Percentiles rank a stretch among this genome's conserved stretches.
phyloP scores from a whole-genome alignment of 805 yeast genomes.

The Ogataea paraovalis region DNA sequence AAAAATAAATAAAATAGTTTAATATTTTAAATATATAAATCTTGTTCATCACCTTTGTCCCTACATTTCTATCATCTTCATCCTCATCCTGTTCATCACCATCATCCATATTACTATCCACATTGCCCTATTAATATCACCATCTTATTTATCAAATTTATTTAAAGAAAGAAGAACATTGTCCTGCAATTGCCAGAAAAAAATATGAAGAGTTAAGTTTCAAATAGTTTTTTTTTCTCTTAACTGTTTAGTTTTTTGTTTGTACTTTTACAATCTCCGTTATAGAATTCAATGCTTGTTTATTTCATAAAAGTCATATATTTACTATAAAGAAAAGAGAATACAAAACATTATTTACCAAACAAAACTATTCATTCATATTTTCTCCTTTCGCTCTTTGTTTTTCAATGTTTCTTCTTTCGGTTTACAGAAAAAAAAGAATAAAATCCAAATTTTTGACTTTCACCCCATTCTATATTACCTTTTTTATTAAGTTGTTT shows the following conservation, averaged over 20 bases:
- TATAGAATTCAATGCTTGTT: constrained; percentile 1
- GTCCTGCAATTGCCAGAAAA: neutral
- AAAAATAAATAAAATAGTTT: constrained; percentile 39
- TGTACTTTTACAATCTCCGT: neutral
- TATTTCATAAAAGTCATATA: constrained; percentile 1
- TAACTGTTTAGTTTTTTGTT: neutral
- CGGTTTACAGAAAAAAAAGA: neutral
- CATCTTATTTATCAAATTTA: neutral
- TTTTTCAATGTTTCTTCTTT: neutral
- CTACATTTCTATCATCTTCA: neutral
- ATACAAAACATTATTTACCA: neutral
- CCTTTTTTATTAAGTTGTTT: neutral
- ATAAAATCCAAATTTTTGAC: neutral
- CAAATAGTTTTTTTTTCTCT: neutral
- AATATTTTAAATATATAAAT: neutral
- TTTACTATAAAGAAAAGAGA: neutral
- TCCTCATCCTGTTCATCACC: neutral
- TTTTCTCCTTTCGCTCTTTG: neutral
- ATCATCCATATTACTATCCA: neutral
- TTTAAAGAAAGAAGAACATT: neutral
- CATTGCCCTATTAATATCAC: neutral
- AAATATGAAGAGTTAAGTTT: neutral
- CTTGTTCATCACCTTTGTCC: neutral
- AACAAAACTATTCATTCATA: neutral
- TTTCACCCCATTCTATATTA: neutral